Evolutionary conservation across 2,329 filamentous ascomycete genomes (phyloP), one percentile per base, ranked within the genome.

Genomic region (Sporothrix luriei): DNA sequence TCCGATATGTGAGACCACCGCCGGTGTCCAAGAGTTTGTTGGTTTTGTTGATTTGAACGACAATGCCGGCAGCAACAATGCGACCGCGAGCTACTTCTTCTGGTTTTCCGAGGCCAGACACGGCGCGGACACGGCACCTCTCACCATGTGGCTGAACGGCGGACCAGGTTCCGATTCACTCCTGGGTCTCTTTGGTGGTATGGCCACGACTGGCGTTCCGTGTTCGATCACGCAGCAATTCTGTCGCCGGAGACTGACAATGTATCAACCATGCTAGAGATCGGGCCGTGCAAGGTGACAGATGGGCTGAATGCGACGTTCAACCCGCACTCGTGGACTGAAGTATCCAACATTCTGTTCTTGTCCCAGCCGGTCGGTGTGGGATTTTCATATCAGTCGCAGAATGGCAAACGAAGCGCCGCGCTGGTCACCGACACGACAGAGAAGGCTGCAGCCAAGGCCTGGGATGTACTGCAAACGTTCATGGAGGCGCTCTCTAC

Each of bases 81-180:
- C 87, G 73, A 76, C 85, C 72, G 85, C 87, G 74, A 88, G 88
- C 74, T 86, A 84, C 19, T 89, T 89, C 77, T 90, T 89, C 77
- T 88, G 87, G 85, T 89, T 64, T 40, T 84, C 89, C 71, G 86
- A 75, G 51, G 69, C 74, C 0, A 68, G 73, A 1, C 72, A 73
- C 24, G 48, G 73, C 48, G 66, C 74, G 9, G 33, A 29, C 7
- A 72, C 68, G 40, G 74, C 73, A 3, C 74, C 74, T 1, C 26
- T 75, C 16, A 71, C 74, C 0, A 29, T 75, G 9, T 75, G 73
- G 73, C 54, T 75, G 2, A 71, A 75, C 4, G 74, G 75, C 2
- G 74, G 75, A 4, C 74, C 75, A 0, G 75, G 74, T 3, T 65
- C 69, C 33, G 65, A 65, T 52, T 49, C 65, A 1, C 46, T 69